These are phyloP conservation scores for Coniosporium apollinis DNA, from an alignment of 495 filamentous ascomycete genomes.

Conservation along the genomic window DNA sequence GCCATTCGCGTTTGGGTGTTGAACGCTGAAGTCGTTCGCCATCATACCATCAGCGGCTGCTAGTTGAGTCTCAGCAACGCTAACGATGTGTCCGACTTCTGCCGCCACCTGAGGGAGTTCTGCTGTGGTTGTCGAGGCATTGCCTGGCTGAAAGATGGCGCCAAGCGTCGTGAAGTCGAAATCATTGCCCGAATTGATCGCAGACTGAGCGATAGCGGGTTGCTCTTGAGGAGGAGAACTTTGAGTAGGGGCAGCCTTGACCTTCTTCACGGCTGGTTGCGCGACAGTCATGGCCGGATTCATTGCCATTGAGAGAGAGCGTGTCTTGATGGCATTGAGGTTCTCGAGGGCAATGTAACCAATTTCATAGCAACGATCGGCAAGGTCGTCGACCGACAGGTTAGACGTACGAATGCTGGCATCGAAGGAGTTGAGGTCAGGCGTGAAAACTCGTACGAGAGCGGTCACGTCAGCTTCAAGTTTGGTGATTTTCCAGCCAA, in stretches of 20 bases:
- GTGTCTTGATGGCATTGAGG: neutral
- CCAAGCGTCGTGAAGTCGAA: neutral
- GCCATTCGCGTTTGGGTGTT: neutral
- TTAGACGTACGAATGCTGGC: neutral
- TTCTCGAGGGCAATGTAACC: slow-evolving; percentile 2
- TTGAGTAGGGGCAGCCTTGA: too few relatives aligned
- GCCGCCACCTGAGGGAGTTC: too few relatives aligned
- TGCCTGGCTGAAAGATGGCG: too few relatives aligned
- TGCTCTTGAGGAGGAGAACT: too few relatives aligned
- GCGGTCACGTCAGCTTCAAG: neutral
- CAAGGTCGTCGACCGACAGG: slow-evolving; percentile 5
- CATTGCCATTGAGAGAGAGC: neutral
- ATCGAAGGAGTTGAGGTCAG: slow-evolving; percentile 3
- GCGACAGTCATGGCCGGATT: neutral
- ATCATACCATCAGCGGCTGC: slow-evolving; percentile 1
- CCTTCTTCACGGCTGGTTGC: neutral
- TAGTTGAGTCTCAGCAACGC: neutral
- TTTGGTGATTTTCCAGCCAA: slow-evolving; percentile 22
- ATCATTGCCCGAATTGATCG: neutral
- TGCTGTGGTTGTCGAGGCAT: too few relatives aligned
- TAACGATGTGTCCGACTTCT: neutral
- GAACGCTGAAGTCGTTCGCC: neutral
- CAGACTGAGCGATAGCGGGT: slow-evolving; percentile 1
- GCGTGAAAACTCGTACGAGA: slow-evolving; percentile 1
- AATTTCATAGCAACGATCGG: slow-evolving; percentile 1